Percentiles rank a stretch among this genome's conserved stretches.
These are phyloP conservation scores for Gonium pectorale DNA, from an alignment of 139 green algal genomes.

Conservation along the genomic window DNA sequence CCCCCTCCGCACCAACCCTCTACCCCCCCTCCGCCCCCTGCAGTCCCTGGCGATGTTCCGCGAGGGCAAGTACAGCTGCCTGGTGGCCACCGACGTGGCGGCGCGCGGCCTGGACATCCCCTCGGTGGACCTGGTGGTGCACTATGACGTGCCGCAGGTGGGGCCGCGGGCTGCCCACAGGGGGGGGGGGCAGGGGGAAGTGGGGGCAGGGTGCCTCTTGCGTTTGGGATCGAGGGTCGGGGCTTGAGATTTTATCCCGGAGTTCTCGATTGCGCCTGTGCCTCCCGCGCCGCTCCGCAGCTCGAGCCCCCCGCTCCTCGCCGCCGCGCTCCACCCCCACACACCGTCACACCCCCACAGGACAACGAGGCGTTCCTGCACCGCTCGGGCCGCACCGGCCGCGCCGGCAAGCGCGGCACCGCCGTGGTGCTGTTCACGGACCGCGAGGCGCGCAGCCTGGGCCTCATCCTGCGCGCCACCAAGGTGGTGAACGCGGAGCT, in stretches of 20 bases:
- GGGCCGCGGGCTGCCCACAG: too few relatives aligned
- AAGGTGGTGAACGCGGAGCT: slow-evolving; percentile 59
- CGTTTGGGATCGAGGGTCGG: too few relatives aligned
- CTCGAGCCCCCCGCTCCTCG: too few relatives aligned
- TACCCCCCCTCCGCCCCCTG: neutral
- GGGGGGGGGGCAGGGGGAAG: neutral
- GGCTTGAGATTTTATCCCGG: too few relatives aligned
- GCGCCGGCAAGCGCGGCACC: slow-evolving; percentile 86
- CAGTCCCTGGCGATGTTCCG: slow-evolving; percentile 86
- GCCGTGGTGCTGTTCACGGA: slow-evolving; percentile 91
- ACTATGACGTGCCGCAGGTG: slow-evolving; percentile 83
- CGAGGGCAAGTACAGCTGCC: slow-evolving; percentile 83
- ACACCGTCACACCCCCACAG: too few relatives aligned
- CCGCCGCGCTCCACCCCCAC: too few relatives aligned
- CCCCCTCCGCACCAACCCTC: neutral
- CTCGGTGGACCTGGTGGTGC: slow-evolving; percentile 90
- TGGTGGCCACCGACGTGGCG: slow-evolving; percentile 98
- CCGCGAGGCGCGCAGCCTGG: slow-evolving; percentile 68
- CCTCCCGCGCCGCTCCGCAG: too few relatives aligned
- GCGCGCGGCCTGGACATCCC: slow-evolving; percentile 97
- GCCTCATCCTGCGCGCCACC: slow-evolving; percentile 69
- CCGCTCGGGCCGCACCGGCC: slow-evolving; percentile 89
- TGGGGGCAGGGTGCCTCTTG: neutral
- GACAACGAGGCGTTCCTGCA: slow-evolving; percentile 97
- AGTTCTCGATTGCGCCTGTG: too few relatives aligned